phyloP scores from a whole-genome alignment of 73 alveolate genomes.

The Paraurostyla sp. region DNA sequence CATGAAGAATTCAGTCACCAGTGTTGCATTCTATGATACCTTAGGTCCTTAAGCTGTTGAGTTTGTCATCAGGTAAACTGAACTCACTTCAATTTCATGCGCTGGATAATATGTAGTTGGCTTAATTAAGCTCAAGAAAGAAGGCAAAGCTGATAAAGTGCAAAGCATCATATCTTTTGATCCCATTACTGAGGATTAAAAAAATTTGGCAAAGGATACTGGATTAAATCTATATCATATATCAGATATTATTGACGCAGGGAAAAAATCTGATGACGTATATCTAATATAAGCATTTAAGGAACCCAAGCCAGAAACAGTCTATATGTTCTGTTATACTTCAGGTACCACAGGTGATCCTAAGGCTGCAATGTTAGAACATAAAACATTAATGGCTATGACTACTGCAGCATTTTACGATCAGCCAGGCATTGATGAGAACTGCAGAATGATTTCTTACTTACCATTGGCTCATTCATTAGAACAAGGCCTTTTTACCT shows the following conservation, averaged over 20 bases:
- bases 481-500: slow-evolving; percentile 55
- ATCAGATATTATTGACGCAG: slow-evolving; percentile 27
- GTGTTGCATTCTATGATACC: slow-evolving; percentile 79
- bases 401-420: background rate
- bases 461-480: slow-evolving; percentile 74
- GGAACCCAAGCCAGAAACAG: background rate
- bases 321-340: too few species aligned
- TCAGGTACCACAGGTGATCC: slow-evolving; percentile 83
- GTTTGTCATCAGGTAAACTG: slow-evolving; percentile 70
- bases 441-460: slow-evolving; percentile 57
- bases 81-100: slow-evolving; percentile 63
- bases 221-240: slow-evolving; percentile 27
- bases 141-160: slow-evolving; percentile 50
- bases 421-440: slow-evolving; percentile 15
- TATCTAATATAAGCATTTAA: background rate
- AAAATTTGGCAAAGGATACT: slow-evolving; percentile 5
- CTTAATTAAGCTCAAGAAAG: slow-evolving; percentile 49
- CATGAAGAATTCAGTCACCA: slow-evolving; percentile 61
- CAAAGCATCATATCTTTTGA: slow-evolving; percentile 66
- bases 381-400: slow-evolving; percentile 69
- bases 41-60: slow-evolving; percentile 63
- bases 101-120: slow-evolving; percentile 44
- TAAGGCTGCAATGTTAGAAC: slow-evolving; percentile 76
- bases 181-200: slow-evolving; percentile 38
- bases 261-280: background rate